A percentile compares a stretch with the other conserved stretches of the same genome.
phyloP scores from a whole-genome alignment of 345 rosid species.

The Acer yangbiense region DNA sequence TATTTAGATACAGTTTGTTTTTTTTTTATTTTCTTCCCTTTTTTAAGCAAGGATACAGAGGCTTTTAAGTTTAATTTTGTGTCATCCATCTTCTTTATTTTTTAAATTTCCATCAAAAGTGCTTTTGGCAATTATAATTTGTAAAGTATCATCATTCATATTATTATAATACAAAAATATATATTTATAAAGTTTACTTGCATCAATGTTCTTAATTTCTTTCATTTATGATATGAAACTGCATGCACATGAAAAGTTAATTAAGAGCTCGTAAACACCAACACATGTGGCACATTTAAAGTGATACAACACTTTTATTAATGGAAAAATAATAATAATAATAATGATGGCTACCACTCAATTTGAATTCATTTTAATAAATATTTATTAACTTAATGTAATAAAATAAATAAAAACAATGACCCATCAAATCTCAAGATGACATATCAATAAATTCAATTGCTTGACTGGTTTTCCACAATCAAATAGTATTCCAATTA shows the following conservation, averaged over 20 bases:
- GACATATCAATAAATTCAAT: conserved; percentile 8
- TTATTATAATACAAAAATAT: too few species aligned
- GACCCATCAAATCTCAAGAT: not conserved
- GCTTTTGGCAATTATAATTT: not conserved
- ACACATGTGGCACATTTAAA: conserved; percentile 11
- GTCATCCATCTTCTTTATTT: not conserved
- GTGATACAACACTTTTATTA: not conserved
- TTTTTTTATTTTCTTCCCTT: too few species aligned
- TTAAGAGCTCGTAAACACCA: conserved; percentile 1
- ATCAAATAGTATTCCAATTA: conserved; percentile 6
- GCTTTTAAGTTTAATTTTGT: too few species aligned
- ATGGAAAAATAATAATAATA: not conserved
- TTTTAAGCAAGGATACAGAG: too few species aligned
- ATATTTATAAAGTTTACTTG: not conserved
- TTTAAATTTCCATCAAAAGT: too few species aligned
- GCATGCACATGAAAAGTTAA: conserved; percentile 22
- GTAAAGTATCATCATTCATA: not conserved
- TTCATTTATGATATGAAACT: conserved; percentile 12
- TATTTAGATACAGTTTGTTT: too few species aligned
- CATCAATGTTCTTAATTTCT: not conserved
- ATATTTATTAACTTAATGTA: not conserved
- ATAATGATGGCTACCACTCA: conserved; percentile 23
- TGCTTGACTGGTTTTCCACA: conserved; percentile 30
- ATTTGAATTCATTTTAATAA: not conserved
- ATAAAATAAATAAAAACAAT: not conserved